Conservation (phyloP, 129 eudicot genomes). For the Apium graveolens region DNA sequence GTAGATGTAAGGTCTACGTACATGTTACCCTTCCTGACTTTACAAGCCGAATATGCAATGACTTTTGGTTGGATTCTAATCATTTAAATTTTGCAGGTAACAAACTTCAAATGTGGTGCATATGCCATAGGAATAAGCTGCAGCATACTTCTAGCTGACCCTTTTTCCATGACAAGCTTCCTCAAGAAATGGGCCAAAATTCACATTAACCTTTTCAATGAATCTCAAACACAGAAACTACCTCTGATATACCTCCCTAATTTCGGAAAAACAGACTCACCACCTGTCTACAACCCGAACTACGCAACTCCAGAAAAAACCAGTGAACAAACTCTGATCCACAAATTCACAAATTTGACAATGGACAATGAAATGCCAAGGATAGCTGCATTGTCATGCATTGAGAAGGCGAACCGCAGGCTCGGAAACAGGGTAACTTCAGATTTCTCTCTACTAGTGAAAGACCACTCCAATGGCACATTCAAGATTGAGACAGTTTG, state of each 20-base stretch:
- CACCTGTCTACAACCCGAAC: background rate
- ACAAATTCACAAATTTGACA: conserved; percentile 4
- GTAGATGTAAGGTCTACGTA: background rate
- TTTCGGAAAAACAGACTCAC: conserved; percentile 1
- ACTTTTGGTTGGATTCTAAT: no score
- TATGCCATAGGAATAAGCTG: conserved; percentile 44
- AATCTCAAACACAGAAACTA: conserved; percentile 9
- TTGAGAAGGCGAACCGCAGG: conserved; percentile 22
- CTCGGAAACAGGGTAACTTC: conserved; percentile 11
- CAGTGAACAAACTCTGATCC: conserved; percentile 10
- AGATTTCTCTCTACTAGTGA: conserved; percentile 10
- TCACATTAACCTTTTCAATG: conserved; percentile 21
- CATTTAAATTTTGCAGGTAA: conserved; percentile 23
- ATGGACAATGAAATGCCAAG: conserved; percentile 10
- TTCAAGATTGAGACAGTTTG: conserved; percentile 13
- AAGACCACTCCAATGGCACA: conserved; percentile 1
- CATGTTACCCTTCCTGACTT: background rate
- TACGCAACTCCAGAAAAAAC: background rate
- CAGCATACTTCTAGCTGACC: conserved; percentile 41
- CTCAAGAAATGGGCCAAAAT: conserved; percentile 31
- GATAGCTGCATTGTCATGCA: conserved; percentile 21
- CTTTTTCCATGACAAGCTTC: conserved; percentile 26
- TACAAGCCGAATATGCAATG: no score
- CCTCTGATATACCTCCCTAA: conserved; percentile 30
- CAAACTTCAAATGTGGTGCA: conserved; percentile 44